Evolutionary conservation across 164 flowering plant genomes (phyloP).

Genomic region (Magnolia changhungtana): DNA sequence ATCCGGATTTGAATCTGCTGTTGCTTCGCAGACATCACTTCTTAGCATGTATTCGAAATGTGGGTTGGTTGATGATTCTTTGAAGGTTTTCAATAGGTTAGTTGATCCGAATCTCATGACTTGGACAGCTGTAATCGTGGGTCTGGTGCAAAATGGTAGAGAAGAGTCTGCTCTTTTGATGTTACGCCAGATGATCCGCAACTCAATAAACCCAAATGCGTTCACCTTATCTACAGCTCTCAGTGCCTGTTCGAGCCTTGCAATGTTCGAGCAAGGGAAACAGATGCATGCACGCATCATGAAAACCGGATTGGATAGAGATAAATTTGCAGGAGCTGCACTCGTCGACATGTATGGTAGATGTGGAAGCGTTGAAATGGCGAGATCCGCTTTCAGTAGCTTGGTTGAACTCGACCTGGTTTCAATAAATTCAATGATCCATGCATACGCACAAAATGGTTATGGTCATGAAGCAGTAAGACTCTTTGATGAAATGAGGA

Average conservation of each 20-base stretch:
- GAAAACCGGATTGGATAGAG: conserved; percentile 32
- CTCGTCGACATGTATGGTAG: conserved; percentile 49
- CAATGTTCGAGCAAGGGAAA: conserved; percentile 41
- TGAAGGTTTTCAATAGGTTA: conserved; percentile 37
- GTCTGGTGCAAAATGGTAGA: conserved; percentile 48
- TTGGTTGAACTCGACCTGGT: conserved; percentile 34
- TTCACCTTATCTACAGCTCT: conserved; percentile 48
- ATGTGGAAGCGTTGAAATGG: conserved; percentile 38
- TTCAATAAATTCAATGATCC: conserved; percentile 45
- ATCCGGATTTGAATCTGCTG: conserved; percentile 32
- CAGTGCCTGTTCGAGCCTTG: conserved; percentile 44
- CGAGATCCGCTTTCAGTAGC: conserved; percentile 34
- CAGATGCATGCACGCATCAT: conserved; percentile 37
- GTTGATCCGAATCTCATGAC: conserved; percentile 43
- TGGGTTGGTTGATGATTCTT: conserved; percentile 40
- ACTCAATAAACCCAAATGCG: conserved; percentile 37
- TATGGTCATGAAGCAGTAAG: conserved; percentile 40
- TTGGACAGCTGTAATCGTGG: conserved; percentile 60
- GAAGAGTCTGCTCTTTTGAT: conserved; percentile 39
- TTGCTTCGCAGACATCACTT: conserved; percentile 52
- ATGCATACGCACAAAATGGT: conserved; percentile 43
- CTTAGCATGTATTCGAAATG: conserved; percentile 61
- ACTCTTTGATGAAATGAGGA: conserved; percentile 34
- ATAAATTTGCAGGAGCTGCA: conserved; percentile 34
- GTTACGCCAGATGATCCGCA: conserved; percentile 39